These are phyloP conservation scores for Isabelozyma pseudorhagii DNA, from an alignment of 805 yeast genomes.

Conservation along the genomic window DNA sequence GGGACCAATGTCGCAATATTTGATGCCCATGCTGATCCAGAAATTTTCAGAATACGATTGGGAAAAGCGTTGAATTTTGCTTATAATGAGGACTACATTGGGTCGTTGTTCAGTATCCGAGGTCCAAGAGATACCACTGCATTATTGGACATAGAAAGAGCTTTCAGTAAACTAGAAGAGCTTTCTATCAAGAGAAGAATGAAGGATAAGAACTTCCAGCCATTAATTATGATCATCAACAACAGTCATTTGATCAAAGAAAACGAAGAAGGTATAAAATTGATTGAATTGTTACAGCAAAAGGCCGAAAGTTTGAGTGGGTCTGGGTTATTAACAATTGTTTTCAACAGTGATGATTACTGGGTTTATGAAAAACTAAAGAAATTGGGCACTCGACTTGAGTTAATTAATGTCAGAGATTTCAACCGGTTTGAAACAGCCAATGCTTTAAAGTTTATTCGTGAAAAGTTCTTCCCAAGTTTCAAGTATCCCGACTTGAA, in stretches of 20 bases:
- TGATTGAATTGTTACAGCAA: conserved; percentile 75
- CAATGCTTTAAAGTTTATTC: conserved; percentile 49
- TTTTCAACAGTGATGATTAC: conserved; percentile 80
- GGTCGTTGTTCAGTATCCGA: conserved; percentile 72
- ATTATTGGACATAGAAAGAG: conserved; percentile 75
- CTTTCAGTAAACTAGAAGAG: conserved; percentile 70
- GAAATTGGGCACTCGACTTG: conserved; percentile 68
- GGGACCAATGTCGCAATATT: conserved; percentile 66
- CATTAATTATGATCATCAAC: conserved; percentile 68
- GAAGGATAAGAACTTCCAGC: conserved; percentile 38
- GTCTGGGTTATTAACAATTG: conserved; percentile 63
- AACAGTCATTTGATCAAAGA: conserved; percentile 72
- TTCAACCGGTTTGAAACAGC: conserved; percentile 54
- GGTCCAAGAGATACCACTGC: conserved; percentile 89
- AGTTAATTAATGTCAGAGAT: conserved; percentile 66
- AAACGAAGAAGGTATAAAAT: conserved; percentile 67
- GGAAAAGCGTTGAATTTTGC: conserved; percentile 75
- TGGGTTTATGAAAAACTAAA: conserved; percentile 82
- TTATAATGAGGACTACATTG: conserved; percentile 78
- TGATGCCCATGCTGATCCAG: conserved; percentile 86
- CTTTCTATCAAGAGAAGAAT: conserved; percentile 55
- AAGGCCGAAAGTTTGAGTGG: conserved; percentile 79
- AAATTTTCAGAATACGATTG: conserved; percentile 69
- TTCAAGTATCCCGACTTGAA: conserved; percentile 32
- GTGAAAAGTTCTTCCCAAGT: conserved; percentile 38